These are phyloP conservation scores for Alternaria ventricosa DNA, from an alignment of 2,329 filamentous ascomycete genomes.

Conservation along the genomic window DNA sequence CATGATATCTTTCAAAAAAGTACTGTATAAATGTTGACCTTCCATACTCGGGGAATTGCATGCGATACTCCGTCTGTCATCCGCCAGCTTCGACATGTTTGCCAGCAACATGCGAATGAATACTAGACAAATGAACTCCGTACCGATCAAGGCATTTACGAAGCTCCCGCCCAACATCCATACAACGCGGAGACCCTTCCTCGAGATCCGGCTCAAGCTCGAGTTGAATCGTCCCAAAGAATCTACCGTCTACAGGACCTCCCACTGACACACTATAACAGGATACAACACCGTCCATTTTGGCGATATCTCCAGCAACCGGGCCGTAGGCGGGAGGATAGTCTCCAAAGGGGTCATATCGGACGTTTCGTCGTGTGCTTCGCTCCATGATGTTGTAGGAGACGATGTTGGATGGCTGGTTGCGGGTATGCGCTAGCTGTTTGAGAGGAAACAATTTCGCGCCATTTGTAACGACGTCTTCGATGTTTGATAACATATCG, in stretches of 20 bases:
- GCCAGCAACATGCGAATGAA: background rate
- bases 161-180: background rate
- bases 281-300: background rate
- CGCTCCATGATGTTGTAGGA: background rate
- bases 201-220: background rate
- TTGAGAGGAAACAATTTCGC: background rate
- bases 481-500: background rate
- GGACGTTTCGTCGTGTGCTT: background rate
- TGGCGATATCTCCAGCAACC: background rate
- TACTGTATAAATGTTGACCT: background rate
- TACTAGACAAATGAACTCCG: background rate
- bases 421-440: background rate
- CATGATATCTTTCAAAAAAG: background rate
- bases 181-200: fast-evolving
- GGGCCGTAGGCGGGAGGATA: no score
- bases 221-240: background rate
- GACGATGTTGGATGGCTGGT: background rate
- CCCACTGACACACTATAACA: background rate
- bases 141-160: fast-evolving
- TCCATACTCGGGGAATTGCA: fast-evolving
- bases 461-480: background rate
- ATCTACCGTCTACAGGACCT: background rate
- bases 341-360: background rate
- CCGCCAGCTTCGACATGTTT: background rate
- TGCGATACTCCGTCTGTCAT: background rate